Conservation (phyloP, 148 eudicot species). For the Pouteria glomerata region DNA sequence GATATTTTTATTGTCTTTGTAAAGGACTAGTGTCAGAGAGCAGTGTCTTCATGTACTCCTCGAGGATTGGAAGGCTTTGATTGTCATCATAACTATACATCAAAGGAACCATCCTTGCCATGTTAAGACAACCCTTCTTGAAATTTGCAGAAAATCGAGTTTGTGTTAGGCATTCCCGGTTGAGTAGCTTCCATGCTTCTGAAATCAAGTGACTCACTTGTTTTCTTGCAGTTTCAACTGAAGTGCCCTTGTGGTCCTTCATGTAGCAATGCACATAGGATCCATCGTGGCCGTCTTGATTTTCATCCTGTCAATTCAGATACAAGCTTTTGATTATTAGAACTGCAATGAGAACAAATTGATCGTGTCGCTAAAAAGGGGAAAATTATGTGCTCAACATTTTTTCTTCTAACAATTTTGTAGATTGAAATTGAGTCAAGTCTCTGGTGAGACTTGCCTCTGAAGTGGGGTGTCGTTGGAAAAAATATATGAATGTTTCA, state of each 20-base stretch:
- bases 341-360: neutral
- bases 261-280: conserved; percentile 48
- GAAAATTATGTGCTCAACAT: too few relatives aligned
- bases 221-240: conserved; percentile 28
- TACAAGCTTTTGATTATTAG: neutral
- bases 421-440: too few relatives aligned
- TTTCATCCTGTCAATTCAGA: conserved; percentile 36
- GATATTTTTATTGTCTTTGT: neutral
- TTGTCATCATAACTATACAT: conserved; percentile 40
- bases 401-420: too few relatives aligned
- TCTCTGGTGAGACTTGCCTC: too few relatives aligned
- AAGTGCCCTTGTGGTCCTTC: conserved; percentile 33
- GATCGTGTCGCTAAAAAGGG: neutral
- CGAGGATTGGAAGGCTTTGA: conserved; percentile 24
- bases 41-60: conserved; percentile 23
- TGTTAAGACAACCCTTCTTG: conserved; percentile 24
- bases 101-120: conserved; percentile 36
- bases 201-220: conserved; percentile 32
- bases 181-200: conserved; percentile 47
- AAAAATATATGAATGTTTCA: too few relatives aligned
- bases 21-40: conserved; percentile 9
- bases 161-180: conserved; percentile 23
- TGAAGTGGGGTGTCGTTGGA: too few relatives aligned
- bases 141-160: conserved; percentile 24
- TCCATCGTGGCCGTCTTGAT: conserved; percentile 51